Percentiles rank a stretch among this genome's conserved stretches.
Conservation (phyloP, 1,284 basidiomycete genomes). For the Leccinum discolor region DNA sequence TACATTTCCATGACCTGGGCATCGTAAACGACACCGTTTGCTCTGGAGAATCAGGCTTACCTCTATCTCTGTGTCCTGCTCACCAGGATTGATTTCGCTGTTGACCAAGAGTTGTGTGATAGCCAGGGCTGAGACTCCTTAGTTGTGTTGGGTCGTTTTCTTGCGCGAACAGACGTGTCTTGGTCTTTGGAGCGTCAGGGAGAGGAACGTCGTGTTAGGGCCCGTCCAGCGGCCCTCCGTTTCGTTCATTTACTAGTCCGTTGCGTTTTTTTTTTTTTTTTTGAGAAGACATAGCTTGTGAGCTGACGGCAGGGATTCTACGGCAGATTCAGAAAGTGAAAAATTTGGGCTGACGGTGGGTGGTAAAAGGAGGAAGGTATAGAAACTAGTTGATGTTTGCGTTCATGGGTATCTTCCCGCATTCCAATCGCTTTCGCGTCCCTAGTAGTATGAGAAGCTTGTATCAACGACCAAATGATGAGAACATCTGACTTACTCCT, state of each 20-base stretch:
- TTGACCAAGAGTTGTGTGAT: conserved; percentile 97
- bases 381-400: neutral
- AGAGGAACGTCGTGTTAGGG: no score
- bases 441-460: neutral
- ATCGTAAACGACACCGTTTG: conserved; percentile 20
- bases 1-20: conserved; percentile 97
- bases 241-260: no score
- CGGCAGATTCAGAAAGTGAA: no score
- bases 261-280: no score
- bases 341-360: no score
- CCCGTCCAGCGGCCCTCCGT: no score
- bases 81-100: conserved; percentile 94
- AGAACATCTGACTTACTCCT: neutral
- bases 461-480: no score
- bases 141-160: conserved; percentile 99
- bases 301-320: no score
- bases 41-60: conserved; percentile 38
- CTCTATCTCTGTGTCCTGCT: conserved; percentile 98
- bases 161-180: conserved; percentile 98
- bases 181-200: conserved; percentile 64
- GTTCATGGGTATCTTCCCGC: neutral
- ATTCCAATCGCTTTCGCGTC: neutral
- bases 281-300: neutral
- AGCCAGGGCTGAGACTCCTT: conserved; percentile 95
- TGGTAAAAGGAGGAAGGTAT: no score